Conservation (phyloP, 257 asterid genomes). For the Nicotiana obtusifolia region DNA sequence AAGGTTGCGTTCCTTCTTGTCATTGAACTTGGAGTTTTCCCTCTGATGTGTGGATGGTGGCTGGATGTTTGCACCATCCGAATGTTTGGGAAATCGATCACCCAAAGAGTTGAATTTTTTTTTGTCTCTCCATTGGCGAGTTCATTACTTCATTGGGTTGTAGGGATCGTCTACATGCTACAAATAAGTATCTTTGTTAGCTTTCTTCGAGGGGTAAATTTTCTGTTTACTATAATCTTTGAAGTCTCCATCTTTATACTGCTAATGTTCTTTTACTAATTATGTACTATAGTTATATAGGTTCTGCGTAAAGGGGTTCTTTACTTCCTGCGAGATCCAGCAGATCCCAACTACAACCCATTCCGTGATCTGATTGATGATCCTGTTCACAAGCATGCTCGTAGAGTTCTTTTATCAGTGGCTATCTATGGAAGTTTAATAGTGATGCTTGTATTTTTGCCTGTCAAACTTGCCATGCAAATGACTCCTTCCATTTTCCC, state of each 20-base stretch:
- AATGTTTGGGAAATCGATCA: conserved; percentile 88
- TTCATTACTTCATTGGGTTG: conserved; percentile 97
- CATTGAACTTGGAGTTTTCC: conserved; percentile 96
- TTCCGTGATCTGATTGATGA: conserved; percentile 97
- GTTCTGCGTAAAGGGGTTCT: conserved; percentile 94
- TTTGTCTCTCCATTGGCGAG: conserved; percentile 91
- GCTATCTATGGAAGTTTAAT: conserved; percentile 95
- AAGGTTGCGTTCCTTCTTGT: conserved; percentile 97
- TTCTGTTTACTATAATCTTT: background rate
- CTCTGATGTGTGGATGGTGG: conserved; percentile 99
- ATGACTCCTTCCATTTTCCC: conserved; percentile 87
- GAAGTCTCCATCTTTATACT: background rate
- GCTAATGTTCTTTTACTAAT: conserved; percentile 1
- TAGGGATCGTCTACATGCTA: conserved; percentile 94
- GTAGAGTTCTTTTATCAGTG: conserved; percentile 89
- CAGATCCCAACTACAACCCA: conserved; percentile 98
- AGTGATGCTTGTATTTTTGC: conserved; percentile 92
- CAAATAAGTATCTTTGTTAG: conserved; percentile 98
- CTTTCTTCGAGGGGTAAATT: conserved; percentile 94
- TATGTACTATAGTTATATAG: conserved; percentile 32
- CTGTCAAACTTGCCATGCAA: conserved; percentile 94
- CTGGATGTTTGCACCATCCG: conserved; percentile 91
- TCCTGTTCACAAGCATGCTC: conserved; percentile 99
- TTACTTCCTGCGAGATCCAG: conserved; percentile 97
- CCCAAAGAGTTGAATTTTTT: conserved; percentile 94